Evolutionary conservation across 169 alveolate genomes (phyloP).

Genomic region (Plasmodium malariae): DNA sequence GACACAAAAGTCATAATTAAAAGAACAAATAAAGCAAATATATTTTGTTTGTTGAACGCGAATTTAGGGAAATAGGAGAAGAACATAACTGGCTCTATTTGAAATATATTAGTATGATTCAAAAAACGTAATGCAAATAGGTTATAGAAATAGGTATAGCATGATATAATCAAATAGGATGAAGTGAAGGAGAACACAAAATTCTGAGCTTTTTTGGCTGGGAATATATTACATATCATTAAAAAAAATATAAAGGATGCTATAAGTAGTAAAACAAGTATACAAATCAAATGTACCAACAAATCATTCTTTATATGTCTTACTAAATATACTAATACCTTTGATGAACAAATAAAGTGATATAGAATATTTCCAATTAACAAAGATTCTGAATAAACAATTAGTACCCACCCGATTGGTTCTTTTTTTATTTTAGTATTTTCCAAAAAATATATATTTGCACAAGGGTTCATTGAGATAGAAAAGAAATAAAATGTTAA

Average conservation of each 20-base stretch:
- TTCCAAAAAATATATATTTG: conserved; percentile 22
- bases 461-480: conserved; percentile 61
- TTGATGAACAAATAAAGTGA: conserved; percentile 33
- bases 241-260: conserved; percentile 33
- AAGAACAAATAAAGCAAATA: neutral
- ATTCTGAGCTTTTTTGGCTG: conserved; percentile 70
- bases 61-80: conserved; percentile 44
- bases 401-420: conserved; percentile 70
- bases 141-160: conserved; percentile 28
- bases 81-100: conserved; percentile 69
- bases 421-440: conserved; percentile 24
- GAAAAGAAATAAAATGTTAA: conserved; percentile 58
- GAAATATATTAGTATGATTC: conserved; percentile 28
- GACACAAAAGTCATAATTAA: conserved; percentile 21
- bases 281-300: conserved; percentile 4
- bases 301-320: conserved; percentile 10
- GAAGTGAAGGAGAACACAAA: conserved; percentile 73
- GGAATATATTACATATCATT: conserved; percentile 63
- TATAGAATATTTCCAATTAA: conserved; percentile 58
- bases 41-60: conserved; percentile 40
- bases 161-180: conserved; percentile 47
- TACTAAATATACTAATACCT: neutral
- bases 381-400: conserved; percentile 55
- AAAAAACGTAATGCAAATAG: neutral
- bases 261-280: conserved; percentile 26